Conservation (phyloP, 169 alveolate genomes). For the Cryptosporidium parvum region DNA sequence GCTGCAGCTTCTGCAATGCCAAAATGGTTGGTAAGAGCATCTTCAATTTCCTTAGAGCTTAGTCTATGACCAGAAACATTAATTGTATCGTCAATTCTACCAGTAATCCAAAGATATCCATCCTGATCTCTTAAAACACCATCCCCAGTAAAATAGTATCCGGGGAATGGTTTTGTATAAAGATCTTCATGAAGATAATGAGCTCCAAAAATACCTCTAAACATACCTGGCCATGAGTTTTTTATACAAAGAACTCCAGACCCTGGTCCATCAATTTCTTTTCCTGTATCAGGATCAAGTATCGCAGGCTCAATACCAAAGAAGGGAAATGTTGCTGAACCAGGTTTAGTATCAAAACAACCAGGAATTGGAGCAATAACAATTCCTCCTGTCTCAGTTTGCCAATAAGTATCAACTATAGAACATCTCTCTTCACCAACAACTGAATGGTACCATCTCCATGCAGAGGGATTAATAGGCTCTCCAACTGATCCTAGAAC, state of each 20-base stretch:
- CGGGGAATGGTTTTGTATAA: constrained; percentile 87
- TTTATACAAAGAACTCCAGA: constrained; percentile 89
- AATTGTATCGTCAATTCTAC: constrained; percentile 96
- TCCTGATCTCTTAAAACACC: constrained; percentile 95
- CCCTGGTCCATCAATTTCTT: constrained; percentile 83
- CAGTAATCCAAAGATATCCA: constrained; percentile 95
- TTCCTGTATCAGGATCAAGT: constrained; percentile 89
- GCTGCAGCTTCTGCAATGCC: constrained; percentile 92
- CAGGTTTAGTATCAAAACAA: constrained; percentile 90
- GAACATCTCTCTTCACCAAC: constrained; percentile 81
- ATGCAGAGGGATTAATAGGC: constrained; percentile 94
- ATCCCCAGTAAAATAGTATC: constrained; percentile 95
- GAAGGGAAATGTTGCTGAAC: constrained; percentile 93
- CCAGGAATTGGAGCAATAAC: constrained; percentile 93
- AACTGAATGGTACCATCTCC: constrained; percentile 93
- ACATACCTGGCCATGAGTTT: constrained; percentile 92
- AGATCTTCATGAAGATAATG: constrained; percentile 86
- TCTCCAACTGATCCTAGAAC: constrained; percentile 92
- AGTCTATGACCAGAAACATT: constrained; percentile 94
- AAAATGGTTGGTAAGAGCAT: constrained; percentile 89
- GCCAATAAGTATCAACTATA: constrained; percentile 97
- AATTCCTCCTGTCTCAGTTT: constrained; percentile 97
- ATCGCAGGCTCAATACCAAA: constrained; percentile 90
- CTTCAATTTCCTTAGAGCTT: constrained; percentile 94
- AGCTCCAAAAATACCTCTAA: constrained; percentile 90